These are phyloP conservation scores for Rhizopus arrhizus DNA, from an alignment of 371 early-diverging fungal species.

Conservation along the genomic window DNA sequence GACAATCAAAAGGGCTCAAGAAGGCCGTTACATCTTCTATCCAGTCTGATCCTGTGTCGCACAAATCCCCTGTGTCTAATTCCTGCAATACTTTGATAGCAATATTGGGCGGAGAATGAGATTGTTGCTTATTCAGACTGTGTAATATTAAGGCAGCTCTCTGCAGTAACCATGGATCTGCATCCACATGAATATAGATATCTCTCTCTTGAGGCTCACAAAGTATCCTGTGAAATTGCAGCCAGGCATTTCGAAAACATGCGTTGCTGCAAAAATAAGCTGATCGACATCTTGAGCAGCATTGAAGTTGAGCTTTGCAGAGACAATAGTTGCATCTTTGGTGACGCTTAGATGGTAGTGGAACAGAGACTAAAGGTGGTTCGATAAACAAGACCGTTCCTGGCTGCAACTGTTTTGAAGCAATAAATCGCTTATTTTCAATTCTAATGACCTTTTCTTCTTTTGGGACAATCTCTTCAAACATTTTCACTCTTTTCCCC, in stretches of 20 bases:
- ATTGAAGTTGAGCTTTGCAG: constrained; percentile 41
- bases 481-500: neutral
- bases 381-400: constrained; percentile 36
- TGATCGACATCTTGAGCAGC: constrained; percentile 50
- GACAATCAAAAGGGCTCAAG: constrained; percentile 14
- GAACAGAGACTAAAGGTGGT: constrained; percentile 42
- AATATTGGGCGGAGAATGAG: constrained; percentile 34
- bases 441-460: neutral
- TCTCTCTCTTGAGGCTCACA: constrained; percentile 47
- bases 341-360: constrained; percentile 43
- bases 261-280: constrained; percentile 53
- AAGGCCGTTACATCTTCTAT: constrained; percentile 15
- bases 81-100: constrained; percentile 40
- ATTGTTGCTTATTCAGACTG: constrained; percentile 53
- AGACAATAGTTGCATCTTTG: constrained; percentile 51
- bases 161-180: constrained; percentile 49
- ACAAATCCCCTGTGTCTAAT: constrained; percentile 7
- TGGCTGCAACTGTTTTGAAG: constrained; percentile 20
- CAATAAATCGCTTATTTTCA: constrained; percentile 13
- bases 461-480: neutral
- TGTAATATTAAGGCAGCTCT: constrained; percentile 45
- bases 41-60: constrained; percentile 6
- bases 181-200: constrained; percentile 44
- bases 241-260: constrained; percentile 53
- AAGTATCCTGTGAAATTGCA: constrained; percentile 44